Base-by-base conservation (phyloP, 2,329 filamentous ascomycete genomes). In the Oidium heveae region DNA sequence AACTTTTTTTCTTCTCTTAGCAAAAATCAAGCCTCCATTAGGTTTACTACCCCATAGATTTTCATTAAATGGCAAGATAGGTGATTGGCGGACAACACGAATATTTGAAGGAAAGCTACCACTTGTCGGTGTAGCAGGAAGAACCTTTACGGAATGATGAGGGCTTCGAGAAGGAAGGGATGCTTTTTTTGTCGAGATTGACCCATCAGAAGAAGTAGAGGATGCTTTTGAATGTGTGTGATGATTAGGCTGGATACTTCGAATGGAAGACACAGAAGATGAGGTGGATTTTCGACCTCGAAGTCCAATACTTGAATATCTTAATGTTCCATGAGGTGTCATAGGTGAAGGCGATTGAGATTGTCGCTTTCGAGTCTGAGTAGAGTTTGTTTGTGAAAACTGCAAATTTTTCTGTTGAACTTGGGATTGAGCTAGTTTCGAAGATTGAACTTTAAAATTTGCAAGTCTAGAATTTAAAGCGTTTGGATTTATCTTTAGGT, bases 231-330 rank as follows among this genome's bases (percentile, higher is more conserved):
- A 94, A 66, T 95, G 89, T 1, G 82, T 81, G 65, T 91, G 84
- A 54, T 82, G 80, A 59, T 86, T 82, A 60, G 88, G 85, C 62
- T 89, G 87, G 64, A 96, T 86, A 47, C 84, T 93, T 56, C 91
- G 82, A 56, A 98, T 82, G 0, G 87, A 94, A 0, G 87, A 95
- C 16, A 98, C 80, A 0, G 88, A 96, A 0, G 87, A 94, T 0
- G 87, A 95, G 0, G 91, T 98, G 0, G 89, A 96, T 66, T 96
- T 96, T 57, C 91, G 79, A 39, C 91, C 89, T 32, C 88, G 79
- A 47, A 96, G 74, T 33, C 89, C 88, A 46, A 75, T 78, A 5
- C 86, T 94, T 2, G 86, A 79, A 37, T 87, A 82, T 12, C 91
- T 80, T 62, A 93, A 83, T 0, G 84, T 85, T 5, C 86, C 87